phyloP scores from a whole-genome alignment of 306 rosid genomes.

The Crotalaria pallida region DNA sequence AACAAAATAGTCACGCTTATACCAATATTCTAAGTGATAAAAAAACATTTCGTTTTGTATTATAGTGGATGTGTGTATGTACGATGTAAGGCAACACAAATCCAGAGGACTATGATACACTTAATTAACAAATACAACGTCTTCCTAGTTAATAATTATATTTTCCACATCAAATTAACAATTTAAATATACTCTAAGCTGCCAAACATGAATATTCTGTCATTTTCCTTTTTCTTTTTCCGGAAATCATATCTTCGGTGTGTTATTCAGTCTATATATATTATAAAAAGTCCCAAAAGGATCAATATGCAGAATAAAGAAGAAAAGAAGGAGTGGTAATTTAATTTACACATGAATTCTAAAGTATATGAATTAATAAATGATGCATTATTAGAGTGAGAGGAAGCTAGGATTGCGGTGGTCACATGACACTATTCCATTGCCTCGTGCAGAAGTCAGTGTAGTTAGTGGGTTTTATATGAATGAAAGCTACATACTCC shows the following conservation, averaged over 20 bases:
- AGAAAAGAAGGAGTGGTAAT: not conserved
- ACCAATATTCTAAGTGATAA: too few relatives aligned
- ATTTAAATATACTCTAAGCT: not conserved
- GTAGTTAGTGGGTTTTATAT: slow-evolving; percentile 13
- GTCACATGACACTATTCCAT: slow-evolving; percentile 44
- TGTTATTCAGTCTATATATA: not conserved
- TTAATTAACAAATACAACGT: not conserved
- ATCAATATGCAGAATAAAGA: slow-evolving; percentile 24
- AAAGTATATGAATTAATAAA: not conserved
- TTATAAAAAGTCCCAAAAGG: slow-evolving; percentile 16
- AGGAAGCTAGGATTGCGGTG: slow-evolving; percentile 54
- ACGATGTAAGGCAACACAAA: slow-evolving; percentile 46
- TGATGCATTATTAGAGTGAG: slow-evolving; percentile 33
- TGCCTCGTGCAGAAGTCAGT: slow-evolving; percentile 31
- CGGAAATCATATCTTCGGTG: slow-evolving; percentile 2
- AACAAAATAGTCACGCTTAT: too few relatives aligned
- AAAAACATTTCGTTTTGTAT: not conserved
- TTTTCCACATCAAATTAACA: slow-evolving; percentile 19
- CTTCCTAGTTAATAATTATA: slow-evolving; percentile 7
- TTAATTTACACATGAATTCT: not conserved
- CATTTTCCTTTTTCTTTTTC: slow-evolving; percentile 10
- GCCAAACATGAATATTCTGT: slow-evolving; percentile 21
- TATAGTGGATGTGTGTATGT: not conserved
- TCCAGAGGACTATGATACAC: slow-evolving; percentile 39
- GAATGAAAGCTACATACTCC: slow-evolving; percentile 15